A percentile compares a stretch with the other conserved stretches of the same genome.
These are phyloP conservation scores for Aureobasidium sp. DNA, from an alignment of 2,329 filamentous ascomycete genomes.

Conservation along the genomic window DNA sequence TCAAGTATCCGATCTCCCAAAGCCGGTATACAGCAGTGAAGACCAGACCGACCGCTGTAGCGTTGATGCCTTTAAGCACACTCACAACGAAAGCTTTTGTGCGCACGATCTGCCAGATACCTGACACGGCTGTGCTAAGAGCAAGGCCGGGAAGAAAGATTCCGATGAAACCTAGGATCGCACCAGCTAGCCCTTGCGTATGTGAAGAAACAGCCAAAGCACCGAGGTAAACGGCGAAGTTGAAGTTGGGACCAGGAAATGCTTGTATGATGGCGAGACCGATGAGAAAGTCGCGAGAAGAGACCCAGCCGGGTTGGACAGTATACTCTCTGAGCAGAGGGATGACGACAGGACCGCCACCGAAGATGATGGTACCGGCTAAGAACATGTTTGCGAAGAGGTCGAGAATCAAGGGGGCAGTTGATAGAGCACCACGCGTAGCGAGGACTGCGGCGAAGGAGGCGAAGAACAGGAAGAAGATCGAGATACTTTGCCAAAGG, in stretches of 20 bases:
- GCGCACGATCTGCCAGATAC: constrained; percentile 34
- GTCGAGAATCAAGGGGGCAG: constrained; percentile 45
- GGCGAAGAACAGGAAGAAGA: constrained; percentile 21
- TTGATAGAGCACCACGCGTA: constrained; percentile 33
- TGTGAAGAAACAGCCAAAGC: constrained; percentile 30
- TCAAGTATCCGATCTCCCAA: constrained; percentile 39
- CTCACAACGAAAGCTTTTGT: constrained; percentile 30
- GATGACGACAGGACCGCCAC: constrained; percentile 41
- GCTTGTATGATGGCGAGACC: constrained; percentile 65
- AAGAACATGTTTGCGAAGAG: constrained; percentile 69
- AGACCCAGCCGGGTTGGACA: constrained; percentile 64
- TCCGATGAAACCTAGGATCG: constrained; percentile 33
- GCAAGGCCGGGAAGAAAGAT: constrained; percentile 37
- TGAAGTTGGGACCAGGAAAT: constrained; percentile 59
- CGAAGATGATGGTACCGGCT: constrained; percentile 55
- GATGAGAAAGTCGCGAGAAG: constrained; percentile 62
- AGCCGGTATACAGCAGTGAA: constrained; percentile 40
- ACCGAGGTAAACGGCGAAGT: constrained; percentile 42
- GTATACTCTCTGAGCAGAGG: constrained; percentile 41
- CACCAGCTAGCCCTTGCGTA: constrained; percentile 29
- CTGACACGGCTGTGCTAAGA: constrained; percentile 32
- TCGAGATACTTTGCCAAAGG: not conserved
- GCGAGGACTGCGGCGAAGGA: constrained; percentile 52
- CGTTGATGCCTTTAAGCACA: constrained; percentile 35
- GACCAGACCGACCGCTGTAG: constrained; percentile 37